Percentiles rank a stretch among this genome's conserved stretches.
Evolutionary conservation across 192 early-diverging fungal genomes (phyloP).

Genomic region (Coemansia umbellata): DNA sequence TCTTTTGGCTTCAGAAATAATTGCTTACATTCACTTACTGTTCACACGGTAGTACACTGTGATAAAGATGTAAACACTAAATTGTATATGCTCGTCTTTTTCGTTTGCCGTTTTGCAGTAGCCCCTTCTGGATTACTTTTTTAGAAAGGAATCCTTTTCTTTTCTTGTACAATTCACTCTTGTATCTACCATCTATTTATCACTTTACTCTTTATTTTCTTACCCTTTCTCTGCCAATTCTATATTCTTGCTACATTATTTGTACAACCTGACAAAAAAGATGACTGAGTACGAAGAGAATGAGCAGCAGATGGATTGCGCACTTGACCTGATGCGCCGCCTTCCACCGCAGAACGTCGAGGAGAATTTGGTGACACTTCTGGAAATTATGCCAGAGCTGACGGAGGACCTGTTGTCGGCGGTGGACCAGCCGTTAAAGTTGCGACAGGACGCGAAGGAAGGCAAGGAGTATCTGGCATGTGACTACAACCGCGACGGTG

Average conservation of each 20-base stretch:
- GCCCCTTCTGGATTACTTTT: too few relatives aligned
- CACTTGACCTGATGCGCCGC: conserved; percentile 96
- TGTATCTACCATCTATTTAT: background rate
- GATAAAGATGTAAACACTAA: too few relatives aligned
- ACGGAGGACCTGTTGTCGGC: conserved; percentile 87
- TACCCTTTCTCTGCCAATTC: background rate
- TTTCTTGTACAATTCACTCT: background rate
- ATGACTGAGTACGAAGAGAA: conserved; percentile 48
- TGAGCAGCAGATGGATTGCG: conserved; percentile 77
- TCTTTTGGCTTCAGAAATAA: too few relatives aligned
- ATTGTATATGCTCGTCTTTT: too few relatives aligned
- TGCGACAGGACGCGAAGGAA: conserved; percentile 61
- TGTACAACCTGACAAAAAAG: background rate
- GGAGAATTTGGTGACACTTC: conserved; percentile 78
- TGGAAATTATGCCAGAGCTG: conserved; percentile 78
- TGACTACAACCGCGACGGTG: conserved; percentile 96
- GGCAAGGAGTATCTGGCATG: conserved; percentile 86
- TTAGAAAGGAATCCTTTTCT: too few relatives aligned
- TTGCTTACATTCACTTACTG: too few relatives aligned
- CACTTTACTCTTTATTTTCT: background rate
- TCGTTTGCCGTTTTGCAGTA: too few relatives aligned
- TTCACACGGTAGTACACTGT: too few relatives aligned
- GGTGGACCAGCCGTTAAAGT: conserved; percentile 90
- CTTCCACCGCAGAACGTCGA: conserved; percentile 90
- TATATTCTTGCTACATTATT: background rate